Conservation (phyloP, 108 stramenopile genomes). For the Skeletonema grethae region DNA sequence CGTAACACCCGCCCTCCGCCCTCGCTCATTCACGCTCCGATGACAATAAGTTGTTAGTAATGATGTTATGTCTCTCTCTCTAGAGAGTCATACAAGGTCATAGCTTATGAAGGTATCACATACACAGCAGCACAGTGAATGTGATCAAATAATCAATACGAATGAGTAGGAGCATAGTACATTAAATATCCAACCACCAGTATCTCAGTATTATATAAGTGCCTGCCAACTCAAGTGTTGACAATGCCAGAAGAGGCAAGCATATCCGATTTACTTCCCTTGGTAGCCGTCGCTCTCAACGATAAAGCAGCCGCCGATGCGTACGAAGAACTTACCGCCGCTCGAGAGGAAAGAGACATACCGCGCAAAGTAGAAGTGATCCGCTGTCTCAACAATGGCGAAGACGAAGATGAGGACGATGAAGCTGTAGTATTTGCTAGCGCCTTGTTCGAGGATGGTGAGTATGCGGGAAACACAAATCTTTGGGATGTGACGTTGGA, state of each 20-base stretch:
- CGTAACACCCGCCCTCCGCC: too few species aligned
- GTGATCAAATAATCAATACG: too few species aligned
- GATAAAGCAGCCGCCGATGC: background rate
- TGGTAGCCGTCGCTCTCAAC: background rate
- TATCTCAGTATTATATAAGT: too few species aligned
- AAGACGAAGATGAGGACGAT: background rate
- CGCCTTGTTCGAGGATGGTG: background rate
- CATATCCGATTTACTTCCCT: slow-evolving; percentile 2
- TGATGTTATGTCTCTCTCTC: too few species aligned
- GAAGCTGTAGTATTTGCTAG: background rate
- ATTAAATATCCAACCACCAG: too few species aligned
- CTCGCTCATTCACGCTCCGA: too few species aligned
- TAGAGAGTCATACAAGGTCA: too few species aligned
- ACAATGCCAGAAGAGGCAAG: background rate
- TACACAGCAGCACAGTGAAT: too few species aligned
- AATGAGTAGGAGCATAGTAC: too few species aligned
- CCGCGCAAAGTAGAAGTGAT: background rate
- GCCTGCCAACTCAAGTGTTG: too few species aligned
- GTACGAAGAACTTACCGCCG: background rate
- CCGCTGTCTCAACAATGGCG: background rate
- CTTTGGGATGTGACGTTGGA: background rate
- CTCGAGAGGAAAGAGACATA: background rate
- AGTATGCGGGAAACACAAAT: background rate
- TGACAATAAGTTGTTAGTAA: too few species aligned
- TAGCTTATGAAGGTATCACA: too few species aligned